Evolutionary conservation across 768 basidiomycete species (phyloP).

Genomic region (Dentipellis fragilis): DNA sequence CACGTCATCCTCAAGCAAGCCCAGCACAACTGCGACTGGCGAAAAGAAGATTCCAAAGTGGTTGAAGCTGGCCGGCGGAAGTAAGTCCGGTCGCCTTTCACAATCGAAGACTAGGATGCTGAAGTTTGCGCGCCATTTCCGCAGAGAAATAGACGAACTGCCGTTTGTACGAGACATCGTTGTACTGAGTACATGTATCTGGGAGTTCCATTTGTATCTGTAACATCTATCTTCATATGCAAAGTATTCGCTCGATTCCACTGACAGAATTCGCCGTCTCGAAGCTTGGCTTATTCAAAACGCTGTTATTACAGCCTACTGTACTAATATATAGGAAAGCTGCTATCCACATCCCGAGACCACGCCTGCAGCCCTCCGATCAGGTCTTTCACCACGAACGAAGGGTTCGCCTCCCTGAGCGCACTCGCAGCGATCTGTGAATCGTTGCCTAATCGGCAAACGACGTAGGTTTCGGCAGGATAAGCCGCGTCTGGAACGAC

Average conservation of each 20-base stretch:
- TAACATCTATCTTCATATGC: neutral
- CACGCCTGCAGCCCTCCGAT: conserved; percentile 79
- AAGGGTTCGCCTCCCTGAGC: conserved; percentile 28
- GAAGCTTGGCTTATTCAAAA: no score
- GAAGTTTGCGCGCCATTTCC: no score
- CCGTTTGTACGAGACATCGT: neutral
- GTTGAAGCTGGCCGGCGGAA: conserved; percentile 47
- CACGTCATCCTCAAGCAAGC: conserved; percentile 2
- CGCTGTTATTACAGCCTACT: neutral
- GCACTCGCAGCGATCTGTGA: conserved; percentile 79
- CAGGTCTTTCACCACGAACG: conserved; percentile 47
- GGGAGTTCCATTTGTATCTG: neutral
- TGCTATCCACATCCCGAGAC: conserved; percentile 60
- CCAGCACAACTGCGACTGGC: conserved; percentile 8
- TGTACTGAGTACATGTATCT: neutral
- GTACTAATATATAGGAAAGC: conserved; percentile 70
- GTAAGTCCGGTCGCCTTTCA: neutral
- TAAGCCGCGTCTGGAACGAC: conserved; percentile 17
- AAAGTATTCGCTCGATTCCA: neutral
- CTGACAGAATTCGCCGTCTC: neutral
- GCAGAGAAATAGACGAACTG: neutral
- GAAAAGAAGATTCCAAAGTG: conserved; percentile 70
- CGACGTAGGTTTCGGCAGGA: conserved; percentile 33
- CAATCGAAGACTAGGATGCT: no score
- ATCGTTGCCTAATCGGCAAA: conserved; percentile 90